phyloP scores from a whole-genome alignment of 768 basidiomycete genomes.

The Termitomyces sp. region DNA sequence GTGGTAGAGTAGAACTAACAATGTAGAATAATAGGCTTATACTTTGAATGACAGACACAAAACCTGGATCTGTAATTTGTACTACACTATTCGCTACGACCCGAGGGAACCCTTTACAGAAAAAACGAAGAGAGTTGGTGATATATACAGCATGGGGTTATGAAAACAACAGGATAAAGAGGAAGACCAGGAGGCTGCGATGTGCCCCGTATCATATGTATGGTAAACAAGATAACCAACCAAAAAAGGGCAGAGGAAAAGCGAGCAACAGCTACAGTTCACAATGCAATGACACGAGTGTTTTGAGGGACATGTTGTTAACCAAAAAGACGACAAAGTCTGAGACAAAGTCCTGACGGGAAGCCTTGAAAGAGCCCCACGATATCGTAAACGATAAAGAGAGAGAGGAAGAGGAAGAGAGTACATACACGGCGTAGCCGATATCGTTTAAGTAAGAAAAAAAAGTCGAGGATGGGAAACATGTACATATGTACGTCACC shows the following conservation, averaged over 20 bases:
- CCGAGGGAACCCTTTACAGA: background rate
- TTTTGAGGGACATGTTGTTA: background rate
- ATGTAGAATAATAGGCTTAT: background rate
- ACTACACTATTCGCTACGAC: slow-evolving; percentile 6
- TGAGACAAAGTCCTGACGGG: background rate
- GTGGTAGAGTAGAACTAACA: slow-evolving; percentile 12
- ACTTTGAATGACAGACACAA: background rate
- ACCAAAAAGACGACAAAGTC: background rate
- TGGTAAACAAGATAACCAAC: background rate
- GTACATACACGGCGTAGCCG: slow-evolving; percentile 11
- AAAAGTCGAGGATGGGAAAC: background rate
- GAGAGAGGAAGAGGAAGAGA: background rate
- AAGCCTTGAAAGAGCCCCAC: background rate
- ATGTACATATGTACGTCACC: slow-evolving; percentile 8
- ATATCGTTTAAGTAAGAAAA: background rate
- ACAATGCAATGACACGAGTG: slow-evolving; percentile 6
- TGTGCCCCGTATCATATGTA: slow-evolving; percentile 5
- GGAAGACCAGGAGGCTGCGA: background rate
- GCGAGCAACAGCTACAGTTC: slow-evolving; percentile 12
- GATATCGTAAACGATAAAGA: slow-evolving; percentile 3
- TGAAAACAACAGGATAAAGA: slow-evolving; percentile 7
- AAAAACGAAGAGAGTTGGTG: background rate
- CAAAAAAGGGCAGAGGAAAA: slow-evolving; percentile 10
- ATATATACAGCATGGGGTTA: slow-evolving; percentile 12
- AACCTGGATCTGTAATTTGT: slow-evolving; percentile 1